Base-by-base conservation (phyloP, 1,139 yeast species). In the Suhomyces bribrorum region DNA sequence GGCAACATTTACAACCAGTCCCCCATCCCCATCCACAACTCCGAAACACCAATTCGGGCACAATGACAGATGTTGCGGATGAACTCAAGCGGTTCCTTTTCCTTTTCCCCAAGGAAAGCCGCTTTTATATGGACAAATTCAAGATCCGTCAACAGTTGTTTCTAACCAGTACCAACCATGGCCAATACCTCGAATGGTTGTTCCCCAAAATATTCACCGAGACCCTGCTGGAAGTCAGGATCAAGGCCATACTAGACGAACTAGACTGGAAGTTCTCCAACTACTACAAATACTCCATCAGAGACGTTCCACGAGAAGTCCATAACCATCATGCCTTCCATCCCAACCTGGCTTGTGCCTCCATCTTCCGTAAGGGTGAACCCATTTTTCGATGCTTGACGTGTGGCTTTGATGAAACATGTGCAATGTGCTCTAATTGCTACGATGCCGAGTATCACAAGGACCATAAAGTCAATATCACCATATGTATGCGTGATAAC, bases 371-470 rank as follows among this genome's bases (percentile, higher is more conserved):
- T 31, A 78, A 81, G 38, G 96, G 96, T n/a, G 96, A 88, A 53
- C 92, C 95, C 0, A 84, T 89, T 3, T 86, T 85, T 56, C 69
- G 94, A 31, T 88, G 96, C 55, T 77, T 70, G 32, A 86, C 95
- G 0, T 88, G 96, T 61, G 92, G 89, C 0, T 74, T 76, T 37
- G 96, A 87, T 56, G 95, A 86, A 36, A 83, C 95, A 0, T 86
- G 95, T 62, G 96, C 92, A 0, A 64, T 92, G 17, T 92, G 98
- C 56, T 75, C 83, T 7, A 69, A 75, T 47, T 92, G 98, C 57
- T 92, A 72, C 61, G 79, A 81, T 40, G 80, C 81, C 3, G 81
- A 78, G 5, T 73, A 75, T 41, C 98, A 92, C 61, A 57, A 61
- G 24, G 95, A 81, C 35, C 98, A 92, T 58, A 79, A 81, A 31